Conservation (phyloP, 305 asterid genomes). For the Nicotiana rustica region DNA sequence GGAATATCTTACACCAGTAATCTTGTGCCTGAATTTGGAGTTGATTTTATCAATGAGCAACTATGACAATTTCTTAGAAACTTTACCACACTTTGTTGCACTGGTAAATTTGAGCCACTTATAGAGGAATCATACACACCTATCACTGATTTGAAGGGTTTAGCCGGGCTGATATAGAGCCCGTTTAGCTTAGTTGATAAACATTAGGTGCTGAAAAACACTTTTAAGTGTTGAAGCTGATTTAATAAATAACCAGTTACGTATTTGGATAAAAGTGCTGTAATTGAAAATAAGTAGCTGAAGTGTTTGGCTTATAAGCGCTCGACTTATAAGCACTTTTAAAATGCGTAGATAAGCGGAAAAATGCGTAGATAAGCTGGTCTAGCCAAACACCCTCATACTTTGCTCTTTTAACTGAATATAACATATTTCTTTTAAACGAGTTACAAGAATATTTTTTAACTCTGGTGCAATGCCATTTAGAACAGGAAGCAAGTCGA, state of each 20-base stretch:
- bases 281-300: too few relatives aligned
- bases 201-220: too few relatives aligned
- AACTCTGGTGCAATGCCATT: background rate
- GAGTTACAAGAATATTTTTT: background rate
- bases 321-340: too few relatives aligned
- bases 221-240: too few relatives aligned
- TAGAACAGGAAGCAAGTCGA: constrained; percentile 64
- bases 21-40: background rate
- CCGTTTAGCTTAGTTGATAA: too few relatives aligned
- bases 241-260: too few relatives aligned
- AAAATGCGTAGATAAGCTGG: too few relatives aligned
- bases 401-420: constrained; percentile 24
- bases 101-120: background rate
- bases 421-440: background rate
- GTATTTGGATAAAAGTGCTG: too few relatives aligned
- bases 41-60: background rate
- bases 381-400: background rate
- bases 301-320: too few relatives aligned
- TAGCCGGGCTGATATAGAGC: background rate
- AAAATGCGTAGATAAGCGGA: too few relatives aligned
- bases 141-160: background rate
- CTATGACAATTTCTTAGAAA: background rate
- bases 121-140: background rate
- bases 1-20: background rate
- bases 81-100: background rate